Conservation (phyloP, 306 rosid species). For the Castanospermum australe region DNA sequence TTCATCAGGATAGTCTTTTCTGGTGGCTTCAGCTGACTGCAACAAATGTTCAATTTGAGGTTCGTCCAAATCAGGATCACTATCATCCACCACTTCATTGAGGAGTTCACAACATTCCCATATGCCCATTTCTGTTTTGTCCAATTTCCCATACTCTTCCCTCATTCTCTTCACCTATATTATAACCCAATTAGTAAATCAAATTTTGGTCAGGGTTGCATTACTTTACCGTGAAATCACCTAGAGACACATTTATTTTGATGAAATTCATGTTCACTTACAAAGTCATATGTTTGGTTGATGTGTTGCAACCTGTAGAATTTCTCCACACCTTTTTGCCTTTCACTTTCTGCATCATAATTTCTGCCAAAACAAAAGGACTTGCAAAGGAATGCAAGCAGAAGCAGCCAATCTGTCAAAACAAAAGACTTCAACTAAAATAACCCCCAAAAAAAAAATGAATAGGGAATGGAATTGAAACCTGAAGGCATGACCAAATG, state of each 20-base stretch:
- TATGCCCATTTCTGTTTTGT: constrained; percentile 52
- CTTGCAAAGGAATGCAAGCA: no score
- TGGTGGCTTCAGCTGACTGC: no score
- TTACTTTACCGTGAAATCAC: background rate
- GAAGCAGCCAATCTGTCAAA: background rate
- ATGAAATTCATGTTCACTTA: constrained; percentile 16
- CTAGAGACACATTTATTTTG: background rate
- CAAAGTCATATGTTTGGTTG: constrained; percentile 49
- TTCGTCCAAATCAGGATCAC: no score
- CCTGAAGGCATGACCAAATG: constrained; percentile 59
- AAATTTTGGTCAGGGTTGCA: background rate
- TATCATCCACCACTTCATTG: constrained; percentile 59
- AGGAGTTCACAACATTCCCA: constrained; percentile 68
- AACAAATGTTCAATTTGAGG: no score
- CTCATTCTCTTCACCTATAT: constrained; percentile 48
- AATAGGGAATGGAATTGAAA: background rate
- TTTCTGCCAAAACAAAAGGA: constrained; percentile 39
- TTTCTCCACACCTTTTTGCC: constrained; percentile 54
- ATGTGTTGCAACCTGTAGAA: constrained; percentile 52
- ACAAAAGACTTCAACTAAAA: no score
- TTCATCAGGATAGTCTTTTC: no score
- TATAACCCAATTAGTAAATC: no score
- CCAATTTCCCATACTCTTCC: constrained; percentile 45
- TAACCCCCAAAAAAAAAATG: background rate
- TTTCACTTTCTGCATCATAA: no score